A percentile compares a stretch with the other conserved stretches of the same genome.
Conservation (phyloP, 257 asterid species). For the Scutellaria barbata region DNA sequence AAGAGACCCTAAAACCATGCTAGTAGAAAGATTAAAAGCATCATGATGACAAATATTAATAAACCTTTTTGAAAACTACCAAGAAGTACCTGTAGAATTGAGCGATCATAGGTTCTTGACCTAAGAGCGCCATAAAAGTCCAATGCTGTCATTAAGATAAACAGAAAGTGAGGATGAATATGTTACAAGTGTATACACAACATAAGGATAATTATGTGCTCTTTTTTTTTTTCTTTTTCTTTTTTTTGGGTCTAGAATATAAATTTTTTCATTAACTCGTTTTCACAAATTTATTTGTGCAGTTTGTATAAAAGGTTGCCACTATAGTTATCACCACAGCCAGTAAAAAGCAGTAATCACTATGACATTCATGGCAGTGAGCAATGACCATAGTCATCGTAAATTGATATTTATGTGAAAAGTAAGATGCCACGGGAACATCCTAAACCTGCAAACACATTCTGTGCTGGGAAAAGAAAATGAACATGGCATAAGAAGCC, state of each 20-base stretch:
- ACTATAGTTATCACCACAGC: neutral
- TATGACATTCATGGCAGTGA: slow-evolving; percentile 1
- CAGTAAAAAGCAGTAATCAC: neutral
- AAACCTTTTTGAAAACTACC: slow-evolving; percentile 8
- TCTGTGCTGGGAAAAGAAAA: too few relatives aligned
- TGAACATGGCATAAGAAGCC: neutral
- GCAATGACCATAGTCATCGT: neutral
- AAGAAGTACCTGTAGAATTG: slow-evolving; percentile 68
- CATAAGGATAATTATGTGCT: neutral
- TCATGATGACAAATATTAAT: neutral
- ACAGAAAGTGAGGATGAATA: slow-evolving; percentile 24
- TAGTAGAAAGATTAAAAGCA: neutral
- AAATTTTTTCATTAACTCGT: neutral
- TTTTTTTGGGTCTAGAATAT: neutral
- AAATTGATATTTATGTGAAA: too few relatives aligned
- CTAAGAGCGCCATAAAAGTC: slow-evolving; percentile 95
- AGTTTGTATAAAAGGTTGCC: neutral
- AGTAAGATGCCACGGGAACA: too few relatives aligned
- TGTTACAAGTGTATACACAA: neutral
- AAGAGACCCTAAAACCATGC: slow-evolving; percentile 16
- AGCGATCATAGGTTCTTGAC: slow-evolving; percentile 87
- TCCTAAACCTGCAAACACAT: too few relatives aligned
- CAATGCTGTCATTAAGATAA: slow-evolving; percentile 63
- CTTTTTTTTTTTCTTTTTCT: neutral
- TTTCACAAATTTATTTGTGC: neutral